phyloP scores from a whole-genome alignment of 805 yeast genomes.

The Saccharomycopsis guyanensis region DNA sequence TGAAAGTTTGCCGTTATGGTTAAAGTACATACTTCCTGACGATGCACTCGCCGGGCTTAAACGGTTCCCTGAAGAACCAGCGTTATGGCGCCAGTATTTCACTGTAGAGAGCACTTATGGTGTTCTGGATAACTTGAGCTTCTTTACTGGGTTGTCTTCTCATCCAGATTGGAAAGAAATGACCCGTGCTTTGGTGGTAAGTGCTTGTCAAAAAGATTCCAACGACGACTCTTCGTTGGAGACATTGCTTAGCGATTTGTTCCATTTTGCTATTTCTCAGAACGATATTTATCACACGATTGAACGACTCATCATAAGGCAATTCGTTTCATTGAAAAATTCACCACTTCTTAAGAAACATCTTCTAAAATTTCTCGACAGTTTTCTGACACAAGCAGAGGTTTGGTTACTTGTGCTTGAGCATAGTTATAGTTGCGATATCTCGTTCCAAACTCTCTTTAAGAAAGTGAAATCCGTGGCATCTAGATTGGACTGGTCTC shows the following conservation, averaged over 20 bases:
- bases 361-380: constrained; percentile 25
- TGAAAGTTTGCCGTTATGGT: background rate
- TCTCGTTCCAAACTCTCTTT: constrained; percentile 27
- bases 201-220: constrained; percentile 4
- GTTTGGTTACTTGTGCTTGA: constrained; percentile 44
- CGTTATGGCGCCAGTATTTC: background rate
- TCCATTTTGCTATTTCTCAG: constrained; percentile 25
- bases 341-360: constrained; percentile 26
- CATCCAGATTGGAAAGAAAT: background rate
- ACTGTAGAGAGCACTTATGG: background rate
- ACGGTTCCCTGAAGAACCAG: background rate
- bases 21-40: background rate
- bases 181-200: background rate
- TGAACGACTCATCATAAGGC: constrained; percentile 34
- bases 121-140: background rate
- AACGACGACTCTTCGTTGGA: constrained; percentile 24
- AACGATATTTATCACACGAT: constrained; percentile 36
- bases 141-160: background rate
- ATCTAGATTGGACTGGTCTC: constrained; percentile 41
- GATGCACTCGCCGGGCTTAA: background rate
- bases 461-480: constrained; percentile 28
- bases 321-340: constrained; percentile 29
- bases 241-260: constrained; percentile 19
- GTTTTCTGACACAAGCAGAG: constrained; percentile 32
- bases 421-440: constrained; percentile 24